Percentiles rank a stretch among this genome's conserved stretches.
phyloP scores from a whole-genome alignment of 2,329 filamentous ascomycete genomes.

The Aspergillus hiratsukae region DNA sequence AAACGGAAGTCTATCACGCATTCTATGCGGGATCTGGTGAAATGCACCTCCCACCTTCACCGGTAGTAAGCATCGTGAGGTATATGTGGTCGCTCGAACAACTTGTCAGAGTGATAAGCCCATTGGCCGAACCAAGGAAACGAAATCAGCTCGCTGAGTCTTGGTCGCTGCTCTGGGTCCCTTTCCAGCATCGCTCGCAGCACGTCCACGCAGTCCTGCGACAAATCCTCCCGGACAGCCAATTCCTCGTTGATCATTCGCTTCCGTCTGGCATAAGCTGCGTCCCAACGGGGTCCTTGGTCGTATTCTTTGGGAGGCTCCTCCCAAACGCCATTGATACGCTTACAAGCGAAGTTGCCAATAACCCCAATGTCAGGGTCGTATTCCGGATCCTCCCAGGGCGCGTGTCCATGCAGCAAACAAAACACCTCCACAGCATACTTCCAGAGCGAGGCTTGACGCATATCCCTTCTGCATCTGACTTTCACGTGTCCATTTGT shows the following conservation, averaged over 20 bases:
- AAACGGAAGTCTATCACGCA: neutral
- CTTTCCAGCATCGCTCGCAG: constrained; percentile 22
- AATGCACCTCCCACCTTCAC: neutral
- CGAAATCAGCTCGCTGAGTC: constrained; percentile 16
- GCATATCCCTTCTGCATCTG: constrained; percentile 13
- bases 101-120: constrained; percentile 1
- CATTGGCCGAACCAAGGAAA: constrained; percentile 26
- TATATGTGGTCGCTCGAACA: neutral
- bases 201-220: constrained; percentile 29
- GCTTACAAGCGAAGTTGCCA: neutral
- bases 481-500: neutral
- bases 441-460: constrained; percentile 22
- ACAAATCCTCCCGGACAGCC: constrained; percentile 21
- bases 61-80: neutral
- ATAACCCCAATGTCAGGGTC: constrained; percentile 5
- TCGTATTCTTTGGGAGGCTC: neutral
- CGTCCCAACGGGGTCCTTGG: neutral
- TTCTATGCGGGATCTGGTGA: neutral
- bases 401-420: constrained; percentile 29
- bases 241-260: constrained; percentile 25
- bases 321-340: neutral
- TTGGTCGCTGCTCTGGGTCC: constrained; percentile 19
- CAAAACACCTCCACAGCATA: constrained; percentile 24
- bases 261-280: constrained; percentile 11
- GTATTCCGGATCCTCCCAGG: constrained; percentile 24